Evolutionary conservation across 2,329 filamentous ascomycete genomes (phyloP).

Genomic region (Basipetospora sp.): DNA sequence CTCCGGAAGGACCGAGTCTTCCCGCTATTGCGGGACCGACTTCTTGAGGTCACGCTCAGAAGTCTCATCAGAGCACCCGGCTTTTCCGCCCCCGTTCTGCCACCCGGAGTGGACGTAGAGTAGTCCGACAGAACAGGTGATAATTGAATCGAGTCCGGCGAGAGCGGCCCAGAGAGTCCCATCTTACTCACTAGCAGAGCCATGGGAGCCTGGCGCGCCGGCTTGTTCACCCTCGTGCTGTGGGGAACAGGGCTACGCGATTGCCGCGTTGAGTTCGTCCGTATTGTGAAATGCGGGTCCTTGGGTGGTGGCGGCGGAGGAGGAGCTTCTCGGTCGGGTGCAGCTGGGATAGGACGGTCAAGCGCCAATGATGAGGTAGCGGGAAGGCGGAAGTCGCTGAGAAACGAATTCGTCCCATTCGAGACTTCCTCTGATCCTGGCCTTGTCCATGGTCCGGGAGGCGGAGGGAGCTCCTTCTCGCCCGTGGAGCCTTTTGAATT

Average conservation of each 20-base stretch:
- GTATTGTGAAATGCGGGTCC: too few relatives aligned
- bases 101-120: slow-evolving; percentile 10
- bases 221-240: slow-evolving; percentile 7
- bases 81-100: not conserved
- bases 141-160: slow-evolving; percentile 13
- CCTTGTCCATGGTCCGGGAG: too few relatives aligned
- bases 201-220: slow-evolving; percentile 10
- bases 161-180: slow-evolving; percentile 7
- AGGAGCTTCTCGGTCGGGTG: slow-evolving; percentile 10
- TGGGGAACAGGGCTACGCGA: too few relatives aligned
- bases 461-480: slow-evolving; percentile 13
- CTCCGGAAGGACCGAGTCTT: not conserved
- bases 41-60: slow-evolving; percentile 3
- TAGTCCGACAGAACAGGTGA: slow-evolving; percentile 19
- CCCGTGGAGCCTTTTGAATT: slow-evolving; percentile 16
- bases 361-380: too few relatives aligned
- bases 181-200: slow-evolving; percentile 10
- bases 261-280: too few relatives aligned
- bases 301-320: slow-evolving; percentile 24
- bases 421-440: too few relatives aligned
- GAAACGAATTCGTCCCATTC: too few relatives aligned
- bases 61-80: slow-evolving; percentile 3
- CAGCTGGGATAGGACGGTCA: not conserved
- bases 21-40: not conserved
- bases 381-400: slow-evolving; percentile 4